Evolutionary conservation across 805 yeast species (phyloP).

Genomic region (Kuraishia borneana): DNA sequence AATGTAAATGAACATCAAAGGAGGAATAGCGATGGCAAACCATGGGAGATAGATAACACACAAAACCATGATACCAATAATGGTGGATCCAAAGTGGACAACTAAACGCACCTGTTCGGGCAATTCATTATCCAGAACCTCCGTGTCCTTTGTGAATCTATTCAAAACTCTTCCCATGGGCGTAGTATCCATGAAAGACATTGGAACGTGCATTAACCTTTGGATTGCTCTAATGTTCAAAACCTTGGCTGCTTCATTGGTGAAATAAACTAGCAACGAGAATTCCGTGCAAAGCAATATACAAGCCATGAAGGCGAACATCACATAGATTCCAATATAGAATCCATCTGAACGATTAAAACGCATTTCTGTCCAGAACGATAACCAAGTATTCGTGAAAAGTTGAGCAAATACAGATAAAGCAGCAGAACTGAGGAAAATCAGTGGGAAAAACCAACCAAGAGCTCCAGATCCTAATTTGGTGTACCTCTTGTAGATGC

Average conservation of each 20-base stretch:
- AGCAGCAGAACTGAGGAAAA: constrained; percentile 29
- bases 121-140: constrained; percentile 70
- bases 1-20: constrained; percentile 27
- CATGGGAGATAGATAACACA: constrained; percentile 41
- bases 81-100: constrained; percentile 32
- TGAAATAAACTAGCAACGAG: constrained; percentile 32
- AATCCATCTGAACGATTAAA: constrained; percentile 36
- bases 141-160: constrained; percentile 82
- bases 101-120: constrained; percentile 60
- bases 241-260: constrained; percentile 40
- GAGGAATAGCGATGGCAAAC: constrained; percentile 46
- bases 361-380: constrained; percentile 61
- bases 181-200: constrained; percentile 74
- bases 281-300: constrained; percentile 37
- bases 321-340: constrained; percentile 65
- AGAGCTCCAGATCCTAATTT: constrained; percentile 40
- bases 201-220: constrained; percentile 63
- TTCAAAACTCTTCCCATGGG: constrained; percentile 83
- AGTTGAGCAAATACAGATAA: constrained; percentile 41
- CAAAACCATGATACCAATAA: constrained; percentile 20
- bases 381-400: constrained; percentile 66
- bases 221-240: constrained; percentile 53
- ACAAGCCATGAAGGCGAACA: constrained; percentile 41
- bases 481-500: constrained; percentile 40
- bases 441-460: constrained; percentile 3